Evolutionary conservation across 768 basidiomycete genomes (phyloP).

Genomic region (Sarcodon aspratus): DNA sequence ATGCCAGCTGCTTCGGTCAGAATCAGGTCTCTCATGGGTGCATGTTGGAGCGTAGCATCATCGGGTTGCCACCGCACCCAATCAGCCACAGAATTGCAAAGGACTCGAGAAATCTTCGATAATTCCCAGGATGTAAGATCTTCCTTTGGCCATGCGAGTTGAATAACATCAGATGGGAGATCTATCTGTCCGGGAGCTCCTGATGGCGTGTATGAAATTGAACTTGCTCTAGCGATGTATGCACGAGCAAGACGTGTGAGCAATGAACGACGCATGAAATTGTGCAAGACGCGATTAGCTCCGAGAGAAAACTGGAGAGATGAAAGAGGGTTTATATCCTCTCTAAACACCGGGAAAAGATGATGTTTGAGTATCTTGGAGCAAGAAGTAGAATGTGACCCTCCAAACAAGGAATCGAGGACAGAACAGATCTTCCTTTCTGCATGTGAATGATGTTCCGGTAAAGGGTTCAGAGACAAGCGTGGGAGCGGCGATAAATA

Average conservation of each 20-base stretch:
- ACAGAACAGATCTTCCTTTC: conserved; percentile 50
- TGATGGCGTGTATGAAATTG: conserved; percentile 42
- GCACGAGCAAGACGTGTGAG: conserved; percentile 53
- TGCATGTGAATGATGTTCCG: conserved; percentile 18
- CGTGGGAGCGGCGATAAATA: conserved; percentile 59
- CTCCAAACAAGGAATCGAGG: conserved; percentile 45
- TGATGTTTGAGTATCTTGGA: conserved; percentile 50
- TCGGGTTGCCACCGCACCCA: conserved; percentile 37
- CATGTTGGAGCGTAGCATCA: conserved; percentile 8
- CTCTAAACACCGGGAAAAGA: conserved; percentile 35
- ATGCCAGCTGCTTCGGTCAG: conserved; percentile 62
- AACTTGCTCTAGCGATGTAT: conserved; percentile 44
- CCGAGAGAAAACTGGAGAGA: conserved; percentile 17
- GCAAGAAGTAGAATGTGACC: conserved; percentile 55
- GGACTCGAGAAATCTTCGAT: conserved; percentile 38
- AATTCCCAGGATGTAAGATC: conserved; percentile 61
- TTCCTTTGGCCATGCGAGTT: conserved; percentile 63
- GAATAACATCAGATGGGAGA: conserved; percentile 53
- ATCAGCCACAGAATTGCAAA: conserved; percentile 42
- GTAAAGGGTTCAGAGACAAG: conserved; percentile 36
- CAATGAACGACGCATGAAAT: conserved; percentile 51
- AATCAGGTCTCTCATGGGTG: conserved; percentile 22
- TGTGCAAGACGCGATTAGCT: conserved; percentile 41
- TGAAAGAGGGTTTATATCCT: conserved; percentile 6
- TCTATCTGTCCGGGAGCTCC: conserved; percentile 51